phyloP scores from a whole-genome alignment of 2,329 filamentous ascomycete species.

The Graphilbum fragrans region DNA sequence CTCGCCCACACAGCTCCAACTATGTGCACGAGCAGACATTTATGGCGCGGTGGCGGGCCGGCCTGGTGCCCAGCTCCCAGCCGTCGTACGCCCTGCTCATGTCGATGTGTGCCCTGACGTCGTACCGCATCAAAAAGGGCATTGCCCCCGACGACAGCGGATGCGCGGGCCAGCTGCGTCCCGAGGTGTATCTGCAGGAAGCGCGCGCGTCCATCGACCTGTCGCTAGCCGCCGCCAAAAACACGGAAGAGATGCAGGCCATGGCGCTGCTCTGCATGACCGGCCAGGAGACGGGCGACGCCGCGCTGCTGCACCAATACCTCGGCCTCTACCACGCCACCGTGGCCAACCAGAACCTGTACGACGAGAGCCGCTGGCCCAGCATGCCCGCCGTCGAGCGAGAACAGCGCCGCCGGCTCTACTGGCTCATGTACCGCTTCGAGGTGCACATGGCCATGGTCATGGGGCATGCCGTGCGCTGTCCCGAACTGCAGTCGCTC shows the following conservation, averaged over 20 bases:
- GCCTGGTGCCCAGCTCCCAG: neutral
- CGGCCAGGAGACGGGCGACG: slow-evolving; percentile 4
- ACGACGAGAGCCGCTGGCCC: slow-evolving; percentile 12
- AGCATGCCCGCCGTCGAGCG: slow-evolving; percentile 4
- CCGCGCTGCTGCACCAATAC: slow-evolving; percentile 7
- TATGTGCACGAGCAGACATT: slow-evolving; percentile 3
- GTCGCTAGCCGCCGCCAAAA: neutral
- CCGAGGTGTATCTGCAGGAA: slow-evolving; percentile 1
- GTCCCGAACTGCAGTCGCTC: slow-evolving; percentile 9
- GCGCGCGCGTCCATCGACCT: neutral
- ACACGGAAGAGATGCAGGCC: slow-evolving; percentile 3
- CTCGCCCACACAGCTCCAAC: neutral
- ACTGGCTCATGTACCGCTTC: slow-evolving; percentile 13
- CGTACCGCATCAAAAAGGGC: slow-evolving; percentile 3
- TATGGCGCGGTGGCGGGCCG: neutral
- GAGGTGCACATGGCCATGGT: slow-evolving; percentile 13
- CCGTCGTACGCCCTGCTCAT: slow-evolving; percentile 2
- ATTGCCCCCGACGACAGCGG: slow-evolving; percentile 1
- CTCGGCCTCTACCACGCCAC: slow-evolving; percentile 12
- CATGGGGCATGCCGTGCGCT: slow-evolving; percentile 11
- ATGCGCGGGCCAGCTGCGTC: neutral
- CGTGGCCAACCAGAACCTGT: slow-evolving; percentile 8
- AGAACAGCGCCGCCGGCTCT: slow-evolving; percentile 11
- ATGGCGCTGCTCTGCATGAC: slow-evolving; percentile 5
- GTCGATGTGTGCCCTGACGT: slow-evolving; percentile 1